Evolutionary conservation across 2,329 filamentous ascomycete genomes (phyloP).

Genomic region (Microdochium trichocladiopsis): DNA sequence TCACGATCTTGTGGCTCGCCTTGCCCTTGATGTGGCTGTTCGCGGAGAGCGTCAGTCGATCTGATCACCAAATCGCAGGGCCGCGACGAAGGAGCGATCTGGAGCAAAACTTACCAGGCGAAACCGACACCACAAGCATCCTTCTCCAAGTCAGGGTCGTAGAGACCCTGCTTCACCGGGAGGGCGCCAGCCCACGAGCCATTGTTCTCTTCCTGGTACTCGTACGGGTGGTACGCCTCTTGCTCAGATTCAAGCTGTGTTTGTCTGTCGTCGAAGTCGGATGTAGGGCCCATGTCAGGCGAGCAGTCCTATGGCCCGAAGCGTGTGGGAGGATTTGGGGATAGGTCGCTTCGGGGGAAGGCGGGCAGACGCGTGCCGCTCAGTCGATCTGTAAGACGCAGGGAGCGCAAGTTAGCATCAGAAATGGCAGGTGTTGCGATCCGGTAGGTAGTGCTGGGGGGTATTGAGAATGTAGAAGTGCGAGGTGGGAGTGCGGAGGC

Average conservation of each 20-base stretch:
- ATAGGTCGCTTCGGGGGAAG: neutral
- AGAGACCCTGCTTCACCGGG: slow-evolving; percentile 96
- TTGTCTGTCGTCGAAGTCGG: slow-evolving; percentile 64
- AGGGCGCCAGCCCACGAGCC: slow-evolving; percentile 87
- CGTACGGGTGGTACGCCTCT: slow-evolving; percentile 62
- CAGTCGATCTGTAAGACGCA: neutral
- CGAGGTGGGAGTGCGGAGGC: neutral
- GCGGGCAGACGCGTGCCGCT: neutral
- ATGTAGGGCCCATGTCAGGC: slow-evolving; percentile 63
- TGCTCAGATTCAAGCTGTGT: slow-evolving; percentile 52
- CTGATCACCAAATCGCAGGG: neutral
- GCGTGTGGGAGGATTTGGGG: neutral
- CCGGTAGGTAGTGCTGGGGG: neutral
- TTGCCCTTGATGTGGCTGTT: slow-evolving; percentile 92
- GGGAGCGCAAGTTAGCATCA: neutral
- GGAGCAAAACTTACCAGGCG: slow-evolving; percentile 63
- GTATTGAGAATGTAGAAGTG: neutral
- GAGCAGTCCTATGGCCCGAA: slow-evolving; percentile 25
- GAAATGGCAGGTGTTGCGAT: neutral
- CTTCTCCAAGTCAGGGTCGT: slow-evolving; percentile 93
- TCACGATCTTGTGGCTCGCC: slow-evolving; percentile 96
- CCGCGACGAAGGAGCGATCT: neutral
- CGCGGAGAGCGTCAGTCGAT: slow-evolving; percentile 4
- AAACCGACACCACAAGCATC: slow-evolving; percentile 99
- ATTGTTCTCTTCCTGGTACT: slow-evolving; percentile 83